These are phyloP conservation scores for Acarospora socialis DNA, from an alignment of 2,329 filamentous ascomycete genomes.

Conservation along the genomic window DNA sequence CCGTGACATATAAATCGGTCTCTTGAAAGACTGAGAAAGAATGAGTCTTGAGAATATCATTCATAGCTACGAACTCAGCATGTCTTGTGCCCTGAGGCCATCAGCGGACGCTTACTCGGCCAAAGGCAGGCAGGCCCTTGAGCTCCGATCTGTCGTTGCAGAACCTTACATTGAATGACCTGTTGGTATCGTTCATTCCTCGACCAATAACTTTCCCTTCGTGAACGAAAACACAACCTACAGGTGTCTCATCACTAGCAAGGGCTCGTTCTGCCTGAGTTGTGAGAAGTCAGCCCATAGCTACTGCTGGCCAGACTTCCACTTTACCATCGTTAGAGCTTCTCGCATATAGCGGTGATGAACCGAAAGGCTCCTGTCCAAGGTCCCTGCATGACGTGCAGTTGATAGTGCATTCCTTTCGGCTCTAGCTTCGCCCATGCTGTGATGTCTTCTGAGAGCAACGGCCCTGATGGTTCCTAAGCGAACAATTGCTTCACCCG, in stretches of 20 bases:
- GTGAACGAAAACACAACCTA: conserved; percentile 87
- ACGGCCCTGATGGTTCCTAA: too few species aligned
- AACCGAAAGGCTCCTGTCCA: too few species aligned
- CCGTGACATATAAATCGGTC: conserved; percentile 82
- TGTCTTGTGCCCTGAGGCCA: conserved; percentile 70
- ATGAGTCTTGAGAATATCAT: conserved; percentile 48
- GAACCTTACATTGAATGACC: conserved; percentile 49
- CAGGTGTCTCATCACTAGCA: conserved; percentile 77
- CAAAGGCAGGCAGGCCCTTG: background rate
- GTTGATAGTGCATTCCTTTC: too few species aligned
- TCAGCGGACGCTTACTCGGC: background rate
- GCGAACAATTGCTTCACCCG: too few species aligned
- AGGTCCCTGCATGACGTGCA: too few species aligned
- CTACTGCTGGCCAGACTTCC: background rate
- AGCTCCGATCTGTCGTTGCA: conserved; percentile 2
- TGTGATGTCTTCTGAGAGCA: too few species aligned
- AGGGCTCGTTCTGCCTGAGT: conserved; percentile 70
- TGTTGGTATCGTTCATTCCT: conserved; percentile 95
- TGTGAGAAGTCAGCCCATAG: background rate
- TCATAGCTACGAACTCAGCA: conserved; percentile 84
- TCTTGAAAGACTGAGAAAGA: conserved; percentile 55
- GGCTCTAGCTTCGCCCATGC: too few species aligned
- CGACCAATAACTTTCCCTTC: conserved; percentile 64
- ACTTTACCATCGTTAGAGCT: conserved; percentile 1
- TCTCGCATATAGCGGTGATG: conserved; percentile 4